phyloP scores from a whole-genome alignment of 2,329 filamentous ascomycete genomes.

The Venturiaceae sp. region DNA sequence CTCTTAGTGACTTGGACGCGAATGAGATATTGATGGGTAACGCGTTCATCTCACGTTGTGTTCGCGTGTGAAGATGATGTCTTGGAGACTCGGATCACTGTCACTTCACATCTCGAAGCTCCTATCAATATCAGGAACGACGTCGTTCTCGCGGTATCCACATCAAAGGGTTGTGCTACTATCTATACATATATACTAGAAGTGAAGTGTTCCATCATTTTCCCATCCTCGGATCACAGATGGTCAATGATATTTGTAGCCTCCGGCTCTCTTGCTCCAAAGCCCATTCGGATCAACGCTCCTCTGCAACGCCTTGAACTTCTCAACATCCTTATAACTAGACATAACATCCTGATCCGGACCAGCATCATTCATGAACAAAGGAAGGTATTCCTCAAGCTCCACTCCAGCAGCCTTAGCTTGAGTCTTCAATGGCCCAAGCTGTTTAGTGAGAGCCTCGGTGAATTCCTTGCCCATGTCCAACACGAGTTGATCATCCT shows the following conservation, averaged over 20 bases:
- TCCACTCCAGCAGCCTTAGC: background rate
- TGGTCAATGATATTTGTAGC: conserved; percentile 13
- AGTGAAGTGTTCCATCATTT: no score
- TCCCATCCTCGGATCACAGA: no score
- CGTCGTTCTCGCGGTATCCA: no score
- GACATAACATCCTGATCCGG: conserved; percentile 22
- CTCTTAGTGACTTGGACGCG: background rate
- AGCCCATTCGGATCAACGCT: conserved; percentile 19
- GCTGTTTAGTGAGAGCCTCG: conserved; percentile 9
- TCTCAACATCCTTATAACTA: conserved; percentile 18
- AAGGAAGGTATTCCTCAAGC: background rate
- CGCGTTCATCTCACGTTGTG: no score
- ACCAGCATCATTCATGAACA: conserved; percentile 18
- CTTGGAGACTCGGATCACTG: no score
- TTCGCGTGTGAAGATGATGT: no score
- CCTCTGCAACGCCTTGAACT: conserved; percentile 22
- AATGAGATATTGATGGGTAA: background rate
- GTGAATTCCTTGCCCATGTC: conserved; percentile 11
- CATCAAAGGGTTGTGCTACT: no score
- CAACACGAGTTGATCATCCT: conserved; percentile 12
- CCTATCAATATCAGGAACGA: no score
- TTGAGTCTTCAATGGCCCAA: background rate
- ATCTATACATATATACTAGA: no score
- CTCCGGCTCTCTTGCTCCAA: conserved; percentile 16
- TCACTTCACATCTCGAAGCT: no score